Evolutionary conservation across 371 early-diverging fungal species (phyloP).

Genomic region (Phascolomyces articulosus): DNA sequence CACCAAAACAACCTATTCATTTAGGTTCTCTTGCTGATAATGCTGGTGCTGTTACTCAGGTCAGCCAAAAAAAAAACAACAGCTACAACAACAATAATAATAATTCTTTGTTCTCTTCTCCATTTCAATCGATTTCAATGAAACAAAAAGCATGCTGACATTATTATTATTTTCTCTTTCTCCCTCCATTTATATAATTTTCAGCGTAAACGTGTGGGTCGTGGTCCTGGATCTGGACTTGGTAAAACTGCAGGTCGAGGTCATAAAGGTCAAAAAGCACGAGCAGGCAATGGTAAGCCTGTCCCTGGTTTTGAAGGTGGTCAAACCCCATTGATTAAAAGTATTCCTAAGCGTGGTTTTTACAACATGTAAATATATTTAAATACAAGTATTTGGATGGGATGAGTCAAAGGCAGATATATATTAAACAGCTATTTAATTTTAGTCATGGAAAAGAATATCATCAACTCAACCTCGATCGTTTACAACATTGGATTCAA

Average conservation of each 20-base stretch:
- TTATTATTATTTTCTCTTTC: not conserved
- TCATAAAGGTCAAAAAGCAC: constrained; percentile 92
- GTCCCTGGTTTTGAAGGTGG: constrained; percentile 94
- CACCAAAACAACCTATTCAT: constrained; percentile 37
- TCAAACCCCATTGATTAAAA: constrained; percentile 83
- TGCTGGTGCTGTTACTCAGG: constrained; percentile 51
- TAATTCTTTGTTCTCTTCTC: too few relatives aligned
- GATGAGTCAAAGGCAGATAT: too few relatives aligned
- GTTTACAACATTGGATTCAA: constrained; percentile 91
- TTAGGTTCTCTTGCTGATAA: constrained; percentile 51
- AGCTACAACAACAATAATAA: too few relatives aligned
- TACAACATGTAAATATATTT: constrained; percentile 62
- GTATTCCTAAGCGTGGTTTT: constrained; percentile 93
- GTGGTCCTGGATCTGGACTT: constrained; percentile 85
- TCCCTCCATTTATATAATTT: not conserved
- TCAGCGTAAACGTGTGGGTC: constrained; percentile 77
- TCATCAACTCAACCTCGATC: constrained; percentile 83
- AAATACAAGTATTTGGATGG: not conserved
- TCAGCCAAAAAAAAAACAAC: constrained; percentile 11
- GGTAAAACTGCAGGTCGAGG: constrained; percentile 94
- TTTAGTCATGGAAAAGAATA: constrained; percentile 66
- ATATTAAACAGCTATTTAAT: too few relatives aligned
- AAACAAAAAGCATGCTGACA: not conserved
- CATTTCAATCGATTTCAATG: too few relatives aligned
- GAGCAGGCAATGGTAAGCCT: constrained; percentile 79